Evolutionary conservation across 2,329 filamentous ascomycete species (phyloP).

Genomic region (Aspergillus glaucus): DNA sequence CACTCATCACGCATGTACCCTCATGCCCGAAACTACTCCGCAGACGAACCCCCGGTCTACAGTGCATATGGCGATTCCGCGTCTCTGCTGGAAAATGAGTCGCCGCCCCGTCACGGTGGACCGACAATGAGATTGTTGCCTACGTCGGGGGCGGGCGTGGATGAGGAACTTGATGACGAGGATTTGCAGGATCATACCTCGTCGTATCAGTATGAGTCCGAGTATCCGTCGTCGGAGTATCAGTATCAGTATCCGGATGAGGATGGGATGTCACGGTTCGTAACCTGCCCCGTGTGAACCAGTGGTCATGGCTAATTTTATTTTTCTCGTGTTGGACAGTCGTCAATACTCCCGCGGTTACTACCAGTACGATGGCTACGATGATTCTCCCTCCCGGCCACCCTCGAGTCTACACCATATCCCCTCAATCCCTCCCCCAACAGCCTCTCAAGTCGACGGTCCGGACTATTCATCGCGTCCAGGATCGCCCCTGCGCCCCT

Average conservation of each 20-base stretch:
- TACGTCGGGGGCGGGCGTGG: constrained; percentile 18
- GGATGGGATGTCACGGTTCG: background rate
- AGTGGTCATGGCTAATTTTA: background rate
- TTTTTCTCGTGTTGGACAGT: background rate
- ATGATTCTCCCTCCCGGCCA: constrained; percentile 30
- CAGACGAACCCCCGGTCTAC: constrained; percentile 41
- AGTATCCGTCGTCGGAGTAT: constrained; percentile 16
- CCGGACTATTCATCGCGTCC: constrained; percentile 35
- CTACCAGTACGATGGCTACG: constrained; percentile 11
- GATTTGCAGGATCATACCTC: constrained; percentile 14
- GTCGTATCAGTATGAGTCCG: constrained; percentile 18
- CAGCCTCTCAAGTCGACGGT: constrained; percentile 26
- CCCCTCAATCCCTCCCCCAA: constrained; percentile 37
- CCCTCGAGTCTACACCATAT: constrained; percentile 37
- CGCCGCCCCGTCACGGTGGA: constrained; percentile 27
- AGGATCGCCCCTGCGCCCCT: constrained; percentile 44
- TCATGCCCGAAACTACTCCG: constrained; percentile 28
- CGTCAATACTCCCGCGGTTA: constrained; percentile 5
- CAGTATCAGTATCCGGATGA: constrained; percentile 4
- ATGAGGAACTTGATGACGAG: constrained; percentile 29
- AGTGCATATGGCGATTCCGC: constrained; percentile 23
- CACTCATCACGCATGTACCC: constrained; percentile 20
- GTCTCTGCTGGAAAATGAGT: constrained; percentile 25
- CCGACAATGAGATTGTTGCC: constrained; percentile 43
- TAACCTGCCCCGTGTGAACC: background rate